Percentiles rank a stretch among this genome's conserved stretches.
Evolutionary conservation across 1,284 basidiomycete genomes (phyloP).

Genomic region (Fomitopsis schrenkii): DNA sequence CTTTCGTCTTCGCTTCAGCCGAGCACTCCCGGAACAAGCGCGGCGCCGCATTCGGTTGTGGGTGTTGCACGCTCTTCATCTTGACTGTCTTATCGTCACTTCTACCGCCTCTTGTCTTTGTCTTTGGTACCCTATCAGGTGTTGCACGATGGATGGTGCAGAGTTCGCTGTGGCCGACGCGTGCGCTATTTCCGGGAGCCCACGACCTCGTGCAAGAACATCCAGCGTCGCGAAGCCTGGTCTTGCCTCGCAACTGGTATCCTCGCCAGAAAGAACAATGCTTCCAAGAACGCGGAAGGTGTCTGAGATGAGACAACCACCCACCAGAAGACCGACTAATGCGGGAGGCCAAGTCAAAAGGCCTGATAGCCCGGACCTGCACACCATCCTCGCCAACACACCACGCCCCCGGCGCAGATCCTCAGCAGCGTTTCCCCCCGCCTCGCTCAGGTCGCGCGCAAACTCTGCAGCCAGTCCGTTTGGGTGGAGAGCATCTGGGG

Average conservation of each 20-base stretch:
- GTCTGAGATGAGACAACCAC: not conserved
- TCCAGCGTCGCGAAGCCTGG: constrained; percentile 17
- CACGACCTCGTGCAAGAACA: constrained; percentile 14
- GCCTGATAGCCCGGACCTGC: constrained; percentile 43
- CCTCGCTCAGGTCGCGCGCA: constrained; percentile 7
- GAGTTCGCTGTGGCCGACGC: not conserved
- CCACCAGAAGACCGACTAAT: constrained; percentile 8
- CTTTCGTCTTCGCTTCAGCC: not conserved
- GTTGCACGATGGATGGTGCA: not conserved
- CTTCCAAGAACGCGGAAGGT: not conserved
- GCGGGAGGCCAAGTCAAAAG: constrained; percentile 8
- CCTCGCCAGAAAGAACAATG: not conserved
- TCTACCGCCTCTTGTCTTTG: not conserved
- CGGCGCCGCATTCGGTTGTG: not conserved
- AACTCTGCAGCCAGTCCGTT: constrained; percentile 14
- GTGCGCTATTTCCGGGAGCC: constrained; percentile 18
- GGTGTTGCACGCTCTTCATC: not conserved
- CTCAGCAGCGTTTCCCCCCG: constrained; percentile 18
- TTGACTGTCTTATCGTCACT: not conserved
- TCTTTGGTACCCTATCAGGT: not conserved
- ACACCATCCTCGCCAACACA: constrained; percentile 40
- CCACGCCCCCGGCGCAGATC: constrained; percentile 37
- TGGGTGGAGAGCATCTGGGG: constrained; percentile 15
- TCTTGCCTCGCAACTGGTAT: constrained; percentile 1
- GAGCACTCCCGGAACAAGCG: not conserved